Conservation (phyloP, 2,329 filamentous ascomycete genomes). For the Hawksworthiomyces lignivorus region DNA sequence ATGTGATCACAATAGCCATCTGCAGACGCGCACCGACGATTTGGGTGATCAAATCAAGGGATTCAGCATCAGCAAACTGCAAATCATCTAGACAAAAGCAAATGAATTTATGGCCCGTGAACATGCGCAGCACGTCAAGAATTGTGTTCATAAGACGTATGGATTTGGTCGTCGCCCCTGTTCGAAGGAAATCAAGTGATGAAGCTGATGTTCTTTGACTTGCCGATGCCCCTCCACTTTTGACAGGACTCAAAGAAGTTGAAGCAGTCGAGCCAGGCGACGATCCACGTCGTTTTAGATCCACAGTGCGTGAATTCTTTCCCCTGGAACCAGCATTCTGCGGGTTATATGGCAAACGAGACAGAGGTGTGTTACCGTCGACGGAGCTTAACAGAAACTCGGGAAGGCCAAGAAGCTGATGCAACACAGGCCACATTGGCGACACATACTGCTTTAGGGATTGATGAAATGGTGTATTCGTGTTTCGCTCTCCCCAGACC, state of each 20-base stretch:
- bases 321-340: conserved; percentile 22
- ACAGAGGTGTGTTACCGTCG: conserved; percentile 13
- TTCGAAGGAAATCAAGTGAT: conserved; percentile 53
- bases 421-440: conserved; percentile 57
- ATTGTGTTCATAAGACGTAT: conserved; percentile 82
- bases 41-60: conserved; percentile 71
- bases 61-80: conserved; percentile 85
- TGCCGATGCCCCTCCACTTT: conserved; percentile 22
- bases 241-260: conserved; percentile 25
- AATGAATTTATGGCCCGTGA: conserved; percentile 78
- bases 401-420: conserved; percentile 53
- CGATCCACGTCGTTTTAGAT: conserved; percentile 19
- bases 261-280: conserved; percentile 33
- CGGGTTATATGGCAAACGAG: conserved; percentile 29
- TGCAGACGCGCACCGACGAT: conserved; percentile 73
- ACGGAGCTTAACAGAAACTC: conserved; percentile 54
- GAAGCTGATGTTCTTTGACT: conserved; percentile 35
- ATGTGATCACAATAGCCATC: conserved; percentile 74
- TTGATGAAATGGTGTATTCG: conserved; percentile 56
- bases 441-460: conserved; percentile 53
- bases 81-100: conserved; percentile 85
- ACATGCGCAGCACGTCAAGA: conserved; percentile 73
- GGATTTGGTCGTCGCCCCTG: conserved; percentile 51
- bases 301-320: conserved; percentile 15
- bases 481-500: conserved; percentile 59